phyloP scores from a whole-genome alignment of 2,329 filamentous ascomycete species.

The Ophioceras dolichostomum region DNA sequence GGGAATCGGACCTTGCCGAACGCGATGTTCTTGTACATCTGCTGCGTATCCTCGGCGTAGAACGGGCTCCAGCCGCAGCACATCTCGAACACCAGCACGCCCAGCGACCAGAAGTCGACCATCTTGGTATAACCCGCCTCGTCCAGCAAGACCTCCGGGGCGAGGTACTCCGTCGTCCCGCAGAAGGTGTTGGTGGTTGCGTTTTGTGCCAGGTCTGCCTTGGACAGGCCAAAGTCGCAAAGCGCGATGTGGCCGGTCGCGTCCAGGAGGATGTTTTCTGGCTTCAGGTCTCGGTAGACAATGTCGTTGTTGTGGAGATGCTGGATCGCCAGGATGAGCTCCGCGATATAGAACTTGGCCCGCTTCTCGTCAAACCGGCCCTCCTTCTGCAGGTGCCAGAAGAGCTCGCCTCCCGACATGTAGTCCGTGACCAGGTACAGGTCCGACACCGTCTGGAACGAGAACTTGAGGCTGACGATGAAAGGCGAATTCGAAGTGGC shows the following conservation, averaged over 20 bases:
- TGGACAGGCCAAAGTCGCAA: conserved; percentile 94
- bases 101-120: conserved; percentile 99
- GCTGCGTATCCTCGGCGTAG: conserved; percentile 96
- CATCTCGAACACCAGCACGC: conserved; percentile 98
- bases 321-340: conserved; percentile 88
- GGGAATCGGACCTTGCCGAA: conserved; percentile 98
- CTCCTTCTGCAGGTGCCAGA: conserved; percentile 97
- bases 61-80: conserved; percentile 99
- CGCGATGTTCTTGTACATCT: conserved; percentile 99
- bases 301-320: conserved; percentile 96
- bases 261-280: conserved; percentile 93
- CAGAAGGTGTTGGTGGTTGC: conserved; percentile 99
- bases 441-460: conserved; percentile 94
- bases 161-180: conserved; percentile 94
- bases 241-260: conserved; percentile 96
- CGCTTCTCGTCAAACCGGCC: conserved; percentile 88
- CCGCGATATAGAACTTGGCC: conserved; percentile 97
- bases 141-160: conserved; percentile 87
- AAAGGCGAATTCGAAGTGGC: conserved; percentile 94
- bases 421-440: conserved; percentile 98
- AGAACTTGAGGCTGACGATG: conserved; percentile 96
- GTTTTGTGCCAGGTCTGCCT: conserved; percentile 93
- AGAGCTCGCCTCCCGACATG: conserved; percentile 97
- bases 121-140: conserved; percentile 98
- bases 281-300: conserved; percentile 93